A percentile compares a stretch with the other conserved stretches of the same genome.
phyloP scores from a whole-genome alignment of 1,139 yeast genomes.

The Geotrichum restrictum region DNA sequence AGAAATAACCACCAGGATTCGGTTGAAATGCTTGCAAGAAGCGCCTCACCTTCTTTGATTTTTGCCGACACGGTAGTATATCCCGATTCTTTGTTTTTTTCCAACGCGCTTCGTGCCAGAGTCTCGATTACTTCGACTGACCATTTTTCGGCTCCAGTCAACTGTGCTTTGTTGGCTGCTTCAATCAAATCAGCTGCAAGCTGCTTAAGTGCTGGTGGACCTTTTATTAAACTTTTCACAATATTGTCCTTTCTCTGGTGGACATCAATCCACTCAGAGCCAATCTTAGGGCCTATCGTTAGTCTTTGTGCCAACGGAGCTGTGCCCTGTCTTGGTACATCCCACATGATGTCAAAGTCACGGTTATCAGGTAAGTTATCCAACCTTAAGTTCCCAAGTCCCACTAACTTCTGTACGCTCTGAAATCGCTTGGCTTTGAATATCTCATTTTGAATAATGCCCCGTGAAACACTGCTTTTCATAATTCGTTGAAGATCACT shows the following conservation, averaged over 20 bases:
- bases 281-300: constrained; percentile 30
- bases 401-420: constrained; percentile 19
- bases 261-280: constrained; percentile 28
- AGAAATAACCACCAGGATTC: constrained; percentile 31
- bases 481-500: constrained; percentile 40
- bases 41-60: constrained; percentile 18
- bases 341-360: constrained; percentile 33
- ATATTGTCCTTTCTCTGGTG: constrained; percentile 28
- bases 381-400: constrained; percentile 9
- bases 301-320: constrained; percentile 21
- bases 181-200: constrained; percentile 13
- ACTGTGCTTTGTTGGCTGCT: constrained; percentile 17
- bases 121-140: constrained; percentile 28
- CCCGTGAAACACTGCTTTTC: constrained; percentile 28
- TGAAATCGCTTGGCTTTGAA: constrained; percentile 20
- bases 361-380: constrained; percentile 31
- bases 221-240: constrained; percentile 26
- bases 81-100: constrained; percentile 16
- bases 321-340: constrained; percentile 20
- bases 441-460: constrained; percentile 24
- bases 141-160: constrained; percentile 41
- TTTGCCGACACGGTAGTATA: constrained; percentile 19
- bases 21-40: constrained; percentile 5
- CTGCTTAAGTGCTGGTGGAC: constrained; percentile 21
- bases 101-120: constrained; percentile 25